Evolutionary conservation across 805 yeast genomes (phyloP), one percentile per base, ranked within the genome.

Genomic region (Yarrowia sp.): DNA sequence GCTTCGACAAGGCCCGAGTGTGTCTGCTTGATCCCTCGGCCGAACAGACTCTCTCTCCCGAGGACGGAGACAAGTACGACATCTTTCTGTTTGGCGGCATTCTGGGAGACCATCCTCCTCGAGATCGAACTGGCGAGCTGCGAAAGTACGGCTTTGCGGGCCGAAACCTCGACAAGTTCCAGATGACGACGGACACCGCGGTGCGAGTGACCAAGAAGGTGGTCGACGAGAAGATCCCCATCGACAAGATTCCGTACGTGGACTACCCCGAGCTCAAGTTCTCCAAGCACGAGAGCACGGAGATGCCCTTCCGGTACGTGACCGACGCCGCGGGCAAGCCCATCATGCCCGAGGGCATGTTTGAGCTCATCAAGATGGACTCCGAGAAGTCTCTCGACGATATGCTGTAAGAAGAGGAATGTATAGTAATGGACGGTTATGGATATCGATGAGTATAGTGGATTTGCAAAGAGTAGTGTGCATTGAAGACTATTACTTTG

Each of bases 131-230:
- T 2, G 94, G 92, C 2, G 94, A 92, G 69, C 80, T 93, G 65
- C 81, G 96, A 69, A 87, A 88, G 69, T 86, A 91, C 67, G 96
- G 97, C 0, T 86, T 91, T 70, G 84, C 82, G 0, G 97, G 97
- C 8, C 85, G 94, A 76, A 81, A 97, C 72, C 78, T 93, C 60
- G 98, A 97, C 1, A 81, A 78, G 58, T 81, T 87, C 66, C 99
- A 93, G 72, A 94, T 93, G 98, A 90, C 98, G 16, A 93, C 99
- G 0, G 99, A 93, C 71, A 93, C 99, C 1, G 98, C 98, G 0
- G 87, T 94, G 32, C 83, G 99, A 73, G 90, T 96, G 18, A 90
- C 97, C 1, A 91, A 90, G 69, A 71, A 81, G 46, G 92, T 93
- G 27, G 77, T 90, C n/a, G 84, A 85, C 63, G 80, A 81, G 42